Base-by-base conservation (phyloP, 2,329 filamentous ascomycete genomes). In the Monilinia fructicola region DNA sequence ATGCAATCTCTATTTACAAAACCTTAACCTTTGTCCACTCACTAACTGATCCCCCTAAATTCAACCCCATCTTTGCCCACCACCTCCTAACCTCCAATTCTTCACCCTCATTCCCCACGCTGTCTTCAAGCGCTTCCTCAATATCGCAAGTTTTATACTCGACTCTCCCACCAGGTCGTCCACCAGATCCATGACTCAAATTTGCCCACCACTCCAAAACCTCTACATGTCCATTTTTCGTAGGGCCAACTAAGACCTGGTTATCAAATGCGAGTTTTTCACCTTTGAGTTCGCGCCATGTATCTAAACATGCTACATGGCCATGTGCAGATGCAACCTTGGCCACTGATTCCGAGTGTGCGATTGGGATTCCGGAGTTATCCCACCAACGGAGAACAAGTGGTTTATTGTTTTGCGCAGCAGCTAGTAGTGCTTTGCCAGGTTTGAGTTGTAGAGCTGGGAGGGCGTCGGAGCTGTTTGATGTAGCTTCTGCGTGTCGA, bases 121-220 rank as follows among this genome's bases (percentile, higher is more conserved):
- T 91, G 76, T 97, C 93, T 76, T 97, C 93, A 50, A 97, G 83
- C 0, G 93, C 93, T 78, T 97, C 94, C 77, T 97, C 93, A 69
- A 98, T 95, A 77, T 96, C 93, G 77, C 93, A 97, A 1, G 92
- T 96, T 77, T 94, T 93, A 78, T 97, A 97, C 77, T 96, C 92
- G 35, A 97, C 93, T 63, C 86, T 84, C 72, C 93, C 83, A 0
- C 88, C 83, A 46, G 79, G 81, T 35, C 73, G 67, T 42, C 82
- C 79, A 21, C 83, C 84, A 52, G 81, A 69, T 82, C 85, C 52
- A 52, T 81, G 83, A 81, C 59, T 85, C 82, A 64, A 84, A 80
- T 10, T 83, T 74, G 91, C 90, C 93, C 94, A 97, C 94, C 94
- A 97, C 76, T 97, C 92, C 10, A 98, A 81, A 28, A 97, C 92